Evolutionary conservation across 2,329 filamentous ascomycete species (phyloP).

Genomic region (Apiospora sp.): DNA sequence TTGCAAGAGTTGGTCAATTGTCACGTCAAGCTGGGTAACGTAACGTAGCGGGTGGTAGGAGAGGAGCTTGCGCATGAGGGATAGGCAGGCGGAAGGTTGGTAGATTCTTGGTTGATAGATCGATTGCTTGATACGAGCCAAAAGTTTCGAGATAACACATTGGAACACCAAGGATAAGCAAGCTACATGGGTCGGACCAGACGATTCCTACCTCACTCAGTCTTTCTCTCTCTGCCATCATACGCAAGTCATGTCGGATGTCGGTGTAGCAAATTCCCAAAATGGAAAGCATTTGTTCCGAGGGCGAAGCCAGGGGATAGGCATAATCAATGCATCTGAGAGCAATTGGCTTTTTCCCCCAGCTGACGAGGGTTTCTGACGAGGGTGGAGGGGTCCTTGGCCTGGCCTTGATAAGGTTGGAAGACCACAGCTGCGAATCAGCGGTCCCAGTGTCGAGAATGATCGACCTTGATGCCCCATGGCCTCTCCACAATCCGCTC

Average conservation of each 20-base stretch:
- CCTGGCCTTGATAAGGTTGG: background rate
- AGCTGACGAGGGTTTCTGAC: constrained; percentile 13
- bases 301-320: background rate
- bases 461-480: constrained; percentile 1
- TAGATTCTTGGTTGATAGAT: background rate
- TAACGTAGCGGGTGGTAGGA: background rate
- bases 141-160: constrained; percentile 19
- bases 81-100: background rate
- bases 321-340: constrained; percentile 33
- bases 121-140: background rate
- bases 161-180: background rate
- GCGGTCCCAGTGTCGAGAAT: background rate
- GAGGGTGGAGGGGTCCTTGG: constrained; percentile 12
- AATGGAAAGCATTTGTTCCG: background rate
- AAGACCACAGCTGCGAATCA: background rate
- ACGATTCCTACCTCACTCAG: background rate
- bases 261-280: background rate
- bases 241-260: background rate
- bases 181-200: background rate
- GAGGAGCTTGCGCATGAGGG: background rate
- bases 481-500: constrained; percentile 11
- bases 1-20: background rate
- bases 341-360: constrained; percentile 29
- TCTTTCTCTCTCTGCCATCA: background rate
- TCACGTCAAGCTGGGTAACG: background rate